A percentile compares a stretch with the other conserved stretches of the same genome.
Evolutionary conservation across 1,139 yeast genomes (phyloP).

Genomic region (Trichomonascaceae sp.): DNA sequence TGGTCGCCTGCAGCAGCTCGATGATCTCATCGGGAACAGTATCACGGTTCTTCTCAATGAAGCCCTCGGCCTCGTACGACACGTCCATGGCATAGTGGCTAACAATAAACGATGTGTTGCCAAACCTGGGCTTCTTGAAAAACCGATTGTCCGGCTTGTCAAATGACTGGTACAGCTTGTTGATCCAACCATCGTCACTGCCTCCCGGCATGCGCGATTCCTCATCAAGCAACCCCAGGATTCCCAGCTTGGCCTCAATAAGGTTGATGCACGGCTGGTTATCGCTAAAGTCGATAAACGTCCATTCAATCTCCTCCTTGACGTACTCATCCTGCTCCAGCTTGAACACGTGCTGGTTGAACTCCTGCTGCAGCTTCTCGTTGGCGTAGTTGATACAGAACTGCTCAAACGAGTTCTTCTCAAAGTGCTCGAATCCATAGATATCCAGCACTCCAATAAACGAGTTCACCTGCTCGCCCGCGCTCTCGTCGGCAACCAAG

Average conservation of each 20-base stretch:
- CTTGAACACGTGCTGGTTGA: slow-evolving; percentile 94
- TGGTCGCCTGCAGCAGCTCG: slow-evolving; percentile 62
- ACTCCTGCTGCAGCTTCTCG: slow-evolving; percentile 94
- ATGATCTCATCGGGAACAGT: slow-evolving; percentile 94
- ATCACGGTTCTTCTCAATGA: slow-evolving; percentile 92
- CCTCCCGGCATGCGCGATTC: slow-evolving; percentile 94
- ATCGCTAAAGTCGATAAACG: slow-evolving; percentile 89
- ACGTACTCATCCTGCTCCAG: slow-evolving; percentile 93
- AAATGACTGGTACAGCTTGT: slow-evolving; percentile 76
- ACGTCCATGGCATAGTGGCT: slow-evolving; percentile 94
- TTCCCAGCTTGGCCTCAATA: slow-evolving; percentile 83
- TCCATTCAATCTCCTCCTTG: slow-evolving; percentile 90
- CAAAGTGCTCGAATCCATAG: slow-evolving; percentile 94
- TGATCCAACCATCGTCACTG: slow-evolving; percentile 83
- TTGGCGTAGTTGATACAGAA: slow-evolving; percentile 96
- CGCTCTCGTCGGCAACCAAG: slow-evolving; percentile 53
- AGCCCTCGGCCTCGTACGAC: slow-evolving; percentile 83
- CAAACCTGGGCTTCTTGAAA: slow-evolving; percentile 89
- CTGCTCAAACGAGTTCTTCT: slow-evolving; percentile 88
- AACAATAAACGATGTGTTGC: slow-evolving; percentile 81
- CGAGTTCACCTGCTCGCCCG: slow-evolving; percentile 40
- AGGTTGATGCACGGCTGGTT: slow-evolving; percentile 94
- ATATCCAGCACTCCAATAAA: slow-evolving; percentile 97
- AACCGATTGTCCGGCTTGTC: slow-evolving; percentile 69
- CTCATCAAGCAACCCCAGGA: slow-evolving; percentile 80